Evolutionary conservation across 768 basidiomycete species (phyloP).

Genomic region (Russula sp.): DNA sequence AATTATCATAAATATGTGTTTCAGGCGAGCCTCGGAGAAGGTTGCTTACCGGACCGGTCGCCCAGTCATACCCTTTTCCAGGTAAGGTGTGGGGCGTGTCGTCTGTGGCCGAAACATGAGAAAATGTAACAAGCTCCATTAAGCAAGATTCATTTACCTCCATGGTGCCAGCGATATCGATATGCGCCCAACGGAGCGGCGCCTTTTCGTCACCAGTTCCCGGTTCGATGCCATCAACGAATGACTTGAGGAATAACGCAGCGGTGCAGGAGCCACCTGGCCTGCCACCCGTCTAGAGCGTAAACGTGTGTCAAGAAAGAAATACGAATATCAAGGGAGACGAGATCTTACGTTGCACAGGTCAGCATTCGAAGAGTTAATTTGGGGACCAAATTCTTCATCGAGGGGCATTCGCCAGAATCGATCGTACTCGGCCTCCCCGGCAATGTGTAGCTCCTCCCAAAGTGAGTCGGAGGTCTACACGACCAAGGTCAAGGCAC

Average conservation of each 20-base stretch:
- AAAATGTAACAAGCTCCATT: neutral
- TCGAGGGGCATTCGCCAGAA: slow-evolving; percentile 92
- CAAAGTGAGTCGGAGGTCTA: slow-evolving; percentile 76
- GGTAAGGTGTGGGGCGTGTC: slow-evolving; percentile 55
- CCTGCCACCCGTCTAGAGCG: slow-evolving; percentile 61
- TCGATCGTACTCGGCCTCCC: slow-evolving; percentile 71
- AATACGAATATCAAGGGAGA: slow-evolving; percentile 5
- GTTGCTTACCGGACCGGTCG: slow-evolving; percentile 66
- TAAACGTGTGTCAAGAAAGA: neutral
- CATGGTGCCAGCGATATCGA: slow-evolving; percentile 81
- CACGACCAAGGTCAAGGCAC: neutral
- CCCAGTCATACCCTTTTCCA: slow-evolving; percentile 76
- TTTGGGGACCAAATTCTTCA: slow-evolving; percentile 75
- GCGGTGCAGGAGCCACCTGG: slow-evolving; percentile 75
- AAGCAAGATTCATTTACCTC: slow-evolving; percentile 45
- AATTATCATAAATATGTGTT: neutral
- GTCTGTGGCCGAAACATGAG: slow-evolving; percentile 38
- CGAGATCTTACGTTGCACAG: slow-evolving; percentile 61
- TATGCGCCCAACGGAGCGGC: slow-evolving; percentile 76
- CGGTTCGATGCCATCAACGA: slow-evolving; percentile 70
- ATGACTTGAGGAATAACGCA: slow-evolving; percentile 82
- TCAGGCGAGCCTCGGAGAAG: neutral
- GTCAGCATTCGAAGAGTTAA: slow-evolving; percentile 75
- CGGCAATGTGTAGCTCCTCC: slow-evolving; percentile 63
- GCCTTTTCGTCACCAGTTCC: slow-evolving; percentile 51